Evolutionary conservation across 1,284 basidiomycete species (phyloP), one percentile per base, ranked within the genome.

Genomic region (Abortiporus biennis): DNA sequence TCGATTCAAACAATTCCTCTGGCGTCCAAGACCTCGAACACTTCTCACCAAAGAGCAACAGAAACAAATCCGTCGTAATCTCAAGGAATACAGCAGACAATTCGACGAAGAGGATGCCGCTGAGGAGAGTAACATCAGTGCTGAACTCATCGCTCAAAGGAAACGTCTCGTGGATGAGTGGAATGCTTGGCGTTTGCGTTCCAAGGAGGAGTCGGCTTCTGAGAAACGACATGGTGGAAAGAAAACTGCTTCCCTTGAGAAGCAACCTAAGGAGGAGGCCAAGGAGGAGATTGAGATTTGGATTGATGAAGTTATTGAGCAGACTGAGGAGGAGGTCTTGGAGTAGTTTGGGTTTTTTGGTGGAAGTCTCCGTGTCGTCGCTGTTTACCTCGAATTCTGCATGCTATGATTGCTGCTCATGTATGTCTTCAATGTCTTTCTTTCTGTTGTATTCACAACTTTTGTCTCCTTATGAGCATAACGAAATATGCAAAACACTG

Each of bases 41-140:
- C 69, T 99, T 42, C 74, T 99, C 43, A 75, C 79, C 47, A 93
- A 89, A 63, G 92, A 97, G 45, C 81, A 92, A 50, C 93, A 97
- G 61, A 85, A 85, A 55, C 78, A 77, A 46, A 84, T 99, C 47
- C 80, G 92, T 51, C 87, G 85, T 65, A 96, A 93, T 62, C 74
- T 99, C 55, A 82, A 87, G 53, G 95, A 99, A 61, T 95, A 85
- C 72, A 90, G 91, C 55, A 81, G 91, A 22, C 68, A 74, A 35
- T 99, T 99, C 65, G 96, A 99, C 47, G 95, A 99, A 68, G 92
- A 95, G 58, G 96, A 99, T 62, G 89, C 92, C 34, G 84, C 90
- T 24, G 93, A 97, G 64, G 92, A 95, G 68, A 92, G 85, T 67
- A 91, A 88, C 57, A 87, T 95, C 53, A 92, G 87, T 49, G 91